Conservation (phyloP, 164 flowering plant genomes). For the Houttuynia cordata region DNA sequence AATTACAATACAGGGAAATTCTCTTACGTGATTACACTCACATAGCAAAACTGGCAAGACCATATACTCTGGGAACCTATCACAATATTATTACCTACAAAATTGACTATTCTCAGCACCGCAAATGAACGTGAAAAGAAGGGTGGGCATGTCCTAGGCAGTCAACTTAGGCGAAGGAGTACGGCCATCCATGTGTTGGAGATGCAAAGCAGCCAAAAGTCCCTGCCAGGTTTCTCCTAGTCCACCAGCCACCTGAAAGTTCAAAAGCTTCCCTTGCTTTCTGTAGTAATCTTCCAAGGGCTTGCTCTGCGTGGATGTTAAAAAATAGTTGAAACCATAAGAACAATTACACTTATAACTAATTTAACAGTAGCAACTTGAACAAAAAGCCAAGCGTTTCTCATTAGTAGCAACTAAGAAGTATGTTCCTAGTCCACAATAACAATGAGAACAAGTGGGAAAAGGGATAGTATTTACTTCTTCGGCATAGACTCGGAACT, state of each 20-base stretch:
- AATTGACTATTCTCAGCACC: background rate
- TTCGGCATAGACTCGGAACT: slow-evolving; percentile 22
- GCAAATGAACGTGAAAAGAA: background rate
- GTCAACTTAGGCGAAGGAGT: slow-evolving; percentile 21
- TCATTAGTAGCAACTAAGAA: too few relatives aligned
- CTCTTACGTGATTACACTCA: background rate
- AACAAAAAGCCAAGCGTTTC: too few relatives aligned
- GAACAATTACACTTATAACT: too few relatives aligned
- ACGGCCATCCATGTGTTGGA: slow-evolving; percentile 29
- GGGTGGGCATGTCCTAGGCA: slow-evolving; percentile 1
- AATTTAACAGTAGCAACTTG: too few relatives aligned
- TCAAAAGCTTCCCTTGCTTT: slow-evolving; percentile 71
- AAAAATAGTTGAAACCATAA: background rate
- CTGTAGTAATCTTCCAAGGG: slow-evolving; percentile 80
- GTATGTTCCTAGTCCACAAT: background rate
- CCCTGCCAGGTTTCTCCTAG: slow-evolving; percentile 89
- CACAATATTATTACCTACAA: background rate
- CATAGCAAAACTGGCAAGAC: slow-evolving; percentile 4
- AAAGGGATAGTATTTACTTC: slow-evolving; percentile 23
- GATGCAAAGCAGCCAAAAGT: slow-evolving; percentile 73
- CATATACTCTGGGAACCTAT: background rate
- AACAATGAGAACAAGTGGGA: background rate
- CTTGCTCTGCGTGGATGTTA: slow-evolving; percentile 34
- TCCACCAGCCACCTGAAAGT: slow-evolving; percentile 53
- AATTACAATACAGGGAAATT: too few relatives aligned